These are phyloP conservation scores for Naganishia albida DNA, from an alignment of 1,284 basidiomycete genomes.

Conservation along the genomic window DNA sequence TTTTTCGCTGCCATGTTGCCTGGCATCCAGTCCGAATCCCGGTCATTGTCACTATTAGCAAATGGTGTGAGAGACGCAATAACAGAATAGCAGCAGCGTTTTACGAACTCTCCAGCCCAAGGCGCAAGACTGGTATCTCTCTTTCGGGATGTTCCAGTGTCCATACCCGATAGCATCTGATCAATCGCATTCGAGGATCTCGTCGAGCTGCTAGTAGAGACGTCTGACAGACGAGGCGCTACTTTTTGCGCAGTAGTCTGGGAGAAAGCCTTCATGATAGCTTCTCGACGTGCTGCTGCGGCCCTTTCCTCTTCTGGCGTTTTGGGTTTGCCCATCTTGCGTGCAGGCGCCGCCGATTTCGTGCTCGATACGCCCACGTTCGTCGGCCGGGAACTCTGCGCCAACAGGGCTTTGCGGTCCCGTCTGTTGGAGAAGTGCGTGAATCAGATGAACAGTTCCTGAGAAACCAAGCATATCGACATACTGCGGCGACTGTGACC, in stretches of 20 bases:
- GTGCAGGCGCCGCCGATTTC: conserved; percentile 8
- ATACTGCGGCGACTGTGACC: conserved; percentile 19
- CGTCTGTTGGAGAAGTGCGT: conserved; percentile 1
- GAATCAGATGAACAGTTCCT: neutral
- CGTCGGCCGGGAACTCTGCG: conserved; percentile 13
- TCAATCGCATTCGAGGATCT: conserved; percentile 21
- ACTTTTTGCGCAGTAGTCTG: conserved; percentile 33
- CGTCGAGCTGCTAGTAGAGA: conserved; percentile 8
- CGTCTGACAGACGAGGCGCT: conserved; percentile 19
- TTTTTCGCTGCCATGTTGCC: conserved; percentile 34
- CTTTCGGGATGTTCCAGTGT: conserved; percentile 20
- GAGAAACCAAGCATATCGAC: neutral
- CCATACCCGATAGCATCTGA: conserved; percentile 19
- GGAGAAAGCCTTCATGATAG: conserved; percentile 47
- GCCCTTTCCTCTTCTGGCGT: conserved; percentile 37
- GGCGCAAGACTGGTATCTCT: conserved; percentile 24
- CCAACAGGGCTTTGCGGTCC: conserved; percentile 32
- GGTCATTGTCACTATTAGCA: conserved; percentile 3
- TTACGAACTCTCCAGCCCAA: conserved; percentile 19
- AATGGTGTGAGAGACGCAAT: neutral
- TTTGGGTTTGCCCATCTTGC: conserved; percentile 22
- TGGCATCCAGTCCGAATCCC: conserved; percentile 10
- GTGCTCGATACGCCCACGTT: conserved; percentile 16
- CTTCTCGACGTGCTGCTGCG: conserved; percentile 44
- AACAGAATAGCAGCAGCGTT: neutral